phyloP scores from a whole-genome alignment of 257 asterid genomes.

The Thymus quinquecostatus region DNA sequence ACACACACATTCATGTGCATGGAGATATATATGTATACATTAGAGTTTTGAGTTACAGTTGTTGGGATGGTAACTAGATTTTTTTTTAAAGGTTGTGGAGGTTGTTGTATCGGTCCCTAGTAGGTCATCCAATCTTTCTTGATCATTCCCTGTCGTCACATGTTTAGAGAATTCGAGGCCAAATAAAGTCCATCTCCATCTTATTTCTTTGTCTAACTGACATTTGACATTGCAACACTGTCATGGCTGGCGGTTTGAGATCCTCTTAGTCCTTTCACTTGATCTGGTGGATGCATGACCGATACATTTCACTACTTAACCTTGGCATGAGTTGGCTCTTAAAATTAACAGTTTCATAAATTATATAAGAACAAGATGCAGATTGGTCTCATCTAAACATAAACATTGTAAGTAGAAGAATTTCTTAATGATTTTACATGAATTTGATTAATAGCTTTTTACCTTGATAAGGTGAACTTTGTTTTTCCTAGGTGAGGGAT shows the following conservation, averaged over 20 bases:
- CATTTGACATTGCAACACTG: neutral
- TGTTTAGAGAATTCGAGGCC: slow-evolving; percentile 5
- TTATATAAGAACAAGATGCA: slow-evolving; percentile 8
- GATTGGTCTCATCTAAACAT: slow-evolving; percentile 9
- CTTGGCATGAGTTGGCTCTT: neutral
- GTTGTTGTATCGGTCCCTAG: slow-evolving; percentile 8
- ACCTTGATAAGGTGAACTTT: slow-evolving; percentile 4
- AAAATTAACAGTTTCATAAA: slow-evolving; percentile 1
- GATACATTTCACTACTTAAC: neutral
- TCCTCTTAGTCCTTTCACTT: neutral
- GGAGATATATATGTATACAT: neutral
- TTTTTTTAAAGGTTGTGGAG: neutral
- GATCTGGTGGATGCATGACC: neutral
- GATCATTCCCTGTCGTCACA: neutral
- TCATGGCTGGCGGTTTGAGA: slow-evolving; percentile 11
- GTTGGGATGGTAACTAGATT: neutral
- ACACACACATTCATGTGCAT: neutral
- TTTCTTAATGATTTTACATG: neutral
- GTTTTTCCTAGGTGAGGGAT: neutral
- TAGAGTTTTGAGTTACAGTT: slow-evolving; percentile 15
- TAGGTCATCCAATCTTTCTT: slow-evolving; percentile 8
- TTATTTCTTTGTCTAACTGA: slow-evolving; percentile 13
- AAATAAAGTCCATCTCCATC: neutral
- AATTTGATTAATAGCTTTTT: slow-evolving; percentile 23
- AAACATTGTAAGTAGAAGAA: neutral